Percentiles rank a stretch among this genome's conserved stretches.
These are phyloP conservation scores for Melanomma pulvis-pyrius DNA, from an alignment of 495 filamentous ascomycete species.

Conservation along the genomic window DNA sequence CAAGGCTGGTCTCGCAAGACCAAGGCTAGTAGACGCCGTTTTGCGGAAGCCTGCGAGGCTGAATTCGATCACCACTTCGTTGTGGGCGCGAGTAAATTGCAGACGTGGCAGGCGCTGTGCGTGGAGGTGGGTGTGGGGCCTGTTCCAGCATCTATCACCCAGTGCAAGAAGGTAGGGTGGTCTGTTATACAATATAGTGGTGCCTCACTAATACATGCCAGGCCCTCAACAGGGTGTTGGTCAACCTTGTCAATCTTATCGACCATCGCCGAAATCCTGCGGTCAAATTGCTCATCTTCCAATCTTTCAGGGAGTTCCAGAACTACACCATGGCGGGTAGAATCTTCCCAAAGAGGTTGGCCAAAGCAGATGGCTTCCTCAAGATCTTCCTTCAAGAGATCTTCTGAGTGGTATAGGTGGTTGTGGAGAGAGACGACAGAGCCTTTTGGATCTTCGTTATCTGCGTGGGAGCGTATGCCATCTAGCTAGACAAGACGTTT, in stretches of 20 bases:
- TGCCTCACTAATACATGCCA: not conserved
- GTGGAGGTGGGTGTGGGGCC: constrained; percentile 42
- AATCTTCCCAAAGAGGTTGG: constrained; percentile 44
- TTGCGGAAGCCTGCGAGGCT: not conserved
- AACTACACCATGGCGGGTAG: constrained; percentile 46
- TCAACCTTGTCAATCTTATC: constrained; percentile 59
- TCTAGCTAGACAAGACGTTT: too few species aligned
- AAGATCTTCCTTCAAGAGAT: constrained; percentile 3
- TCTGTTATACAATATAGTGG: not conserved
- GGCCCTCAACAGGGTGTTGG: not conserved
- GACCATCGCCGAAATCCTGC: constrained; percentile 46
- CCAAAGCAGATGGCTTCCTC: constrained; percentile 50
- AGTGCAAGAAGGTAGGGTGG: constrained; percentile 49
- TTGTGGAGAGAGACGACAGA: too few species aligned
- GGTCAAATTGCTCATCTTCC: constrained; percentile 43
- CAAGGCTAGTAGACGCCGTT: not conserved
- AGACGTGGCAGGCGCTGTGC: constrained; percentile 38
- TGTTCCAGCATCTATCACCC: constrained; percentile 41
- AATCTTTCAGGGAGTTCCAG: constrained; percentile 41
- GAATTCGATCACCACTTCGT: constrained; percentile 37
- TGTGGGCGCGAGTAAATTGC: constrained; percentile 18
- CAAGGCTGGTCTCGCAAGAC: constrained; percentile 9
- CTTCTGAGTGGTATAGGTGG: too few species aligned
- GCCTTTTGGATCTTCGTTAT: too few species aligned
- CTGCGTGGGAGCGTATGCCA: too few species aligned